Evolutionary conservation across 441 rosid genomes (phyloP).

Genomic region (Jatropha multifida): DNA sequence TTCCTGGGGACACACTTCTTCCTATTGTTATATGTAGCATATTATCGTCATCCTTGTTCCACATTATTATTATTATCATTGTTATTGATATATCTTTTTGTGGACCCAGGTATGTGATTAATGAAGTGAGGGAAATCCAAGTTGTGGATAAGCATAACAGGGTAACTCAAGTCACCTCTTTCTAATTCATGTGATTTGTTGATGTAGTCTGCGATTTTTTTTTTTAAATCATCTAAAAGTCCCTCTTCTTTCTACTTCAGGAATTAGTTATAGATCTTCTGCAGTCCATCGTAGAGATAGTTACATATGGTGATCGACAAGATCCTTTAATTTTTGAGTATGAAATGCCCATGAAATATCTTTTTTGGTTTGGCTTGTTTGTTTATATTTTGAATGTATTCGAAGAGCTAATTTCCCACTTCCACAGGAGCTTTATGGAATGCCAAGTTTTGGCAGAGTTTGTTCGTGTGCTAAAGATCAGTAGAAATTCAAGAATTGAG

Average conservation of each 20-base stretch:
- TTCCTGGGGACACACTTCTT: neutral
- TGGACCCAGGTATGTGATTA: slow-evolving; percentile 42
- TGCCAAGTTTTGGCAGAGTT: slow-evolving; percentile 70
- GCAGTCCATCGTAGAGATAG: slow-evolving; percentile 68
- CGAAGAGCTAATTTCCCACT: slow-evolving; percentile 6
- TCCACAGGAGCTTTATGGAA: slow-evolving; percentile 68
- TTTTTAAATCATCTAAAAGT: neutral
- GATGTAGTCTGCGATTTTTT: neutral
- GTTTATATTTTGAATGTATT: slow-evolving; percentile 6
- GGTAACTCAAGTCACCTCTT: slow-evolving; percentile 32
- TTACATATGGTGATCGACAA: slow-evolving; percentile 68
- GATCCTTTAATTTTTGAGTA: slow-evolving; percentile 71
- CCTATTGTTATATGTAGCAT: neutral
- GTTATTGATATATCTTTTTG: slow-evolving; percentile 5
- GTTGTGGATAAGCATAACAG: slow-evolving; percentile 49
- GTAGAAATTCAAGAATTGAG: slow-evolving; percentile 52
- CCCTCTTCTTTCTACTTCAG: slow-evolving; percentile 33
- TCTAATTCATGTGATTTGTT: neutral
- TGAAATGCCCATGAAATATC: slow-evolving; percentile 12
- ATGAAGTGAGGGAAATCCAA: slow-evolving; percentile 52
- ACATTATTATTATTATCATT: neutral
- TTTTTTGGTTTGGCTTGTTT: neutral
- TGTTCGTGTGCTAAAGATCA: slow-evolving; percentile 53
- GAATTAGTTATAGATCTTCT: slow-evolving; percentile 57
- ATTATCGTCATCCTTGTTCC: neutral